Conservation (phyloP, 345 rosid species). For the Brassica cretica region DNA sequence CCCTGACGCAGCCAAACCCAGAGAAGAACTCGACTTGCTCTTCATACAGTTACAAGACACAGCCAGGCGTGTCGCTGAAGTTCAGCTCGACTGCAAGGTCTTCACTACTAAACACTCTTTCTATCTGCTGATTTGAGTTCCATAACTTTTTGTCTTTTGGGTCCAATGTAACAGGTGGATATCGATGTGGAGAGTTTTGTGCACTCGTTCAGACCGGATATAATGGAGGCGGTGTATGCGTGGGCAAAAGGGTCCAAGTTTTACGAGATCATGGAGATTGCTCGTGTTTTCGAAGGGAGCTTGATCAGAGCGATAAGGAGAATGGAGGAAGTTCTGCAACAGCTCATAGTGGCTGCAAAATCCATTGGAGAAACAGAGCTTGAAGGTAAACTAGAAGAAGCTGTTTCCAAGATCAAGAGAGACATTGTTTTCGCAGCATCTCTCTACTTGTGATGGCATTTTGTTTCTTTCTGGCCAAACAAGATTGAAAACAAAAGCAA, state of each 20-base stretch:
- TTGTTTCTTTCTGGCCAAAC: conserved; percentile 17
- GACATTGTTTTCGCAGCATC: conserved; percentile 98
- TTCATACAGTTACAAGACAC: conserved; percentile 88
- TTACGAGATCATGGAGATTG: conserved; percentile 90
- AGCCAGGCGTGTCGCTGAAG: conserved; percentile 81
- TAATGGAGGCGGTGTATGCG: conserved; percentile 97
- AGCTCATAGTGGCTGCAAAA: conserved; percentile 85
- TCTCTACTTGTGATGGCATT: conserved; percentile 57
- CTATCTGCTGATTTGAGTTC: conserved; percentile 2
- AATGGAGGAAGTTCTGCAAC: conserved; percentile 93
- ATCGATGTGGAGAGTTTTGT: conserved; percentile 81
- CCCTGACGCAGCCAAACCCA: conserved; percentile 82
- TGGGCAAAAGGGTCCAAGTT: conserved; percentile 98
- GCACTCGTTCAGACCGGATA: conserved; percentile 85
- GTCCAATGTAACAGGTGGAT: conserved; percentile 62
- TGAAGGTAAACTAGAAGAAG: conserved; percentile 80
- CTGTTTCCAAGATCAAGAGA: conserved; percentile 86
- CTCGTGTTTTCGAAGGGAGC: conserved; percentile 96
- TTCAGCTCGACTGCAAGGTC: conserved; percentile 98
- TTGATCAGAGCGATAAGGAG: conserved; percentile 97
- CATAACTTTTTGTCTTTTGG: conserved; percentile 14
- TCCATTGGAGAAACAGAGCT: conserved; percentile 89
- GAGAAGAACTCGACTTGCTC: conserved; percentile 91
- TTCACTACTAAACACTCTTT: not conserved
- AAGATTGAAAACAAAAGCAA: not conserved